These are phyloP conservation scores for Rhizophora apiculata DNA, from an alignment of 345 rosid species.

Conservation along the genomic window DNA sequence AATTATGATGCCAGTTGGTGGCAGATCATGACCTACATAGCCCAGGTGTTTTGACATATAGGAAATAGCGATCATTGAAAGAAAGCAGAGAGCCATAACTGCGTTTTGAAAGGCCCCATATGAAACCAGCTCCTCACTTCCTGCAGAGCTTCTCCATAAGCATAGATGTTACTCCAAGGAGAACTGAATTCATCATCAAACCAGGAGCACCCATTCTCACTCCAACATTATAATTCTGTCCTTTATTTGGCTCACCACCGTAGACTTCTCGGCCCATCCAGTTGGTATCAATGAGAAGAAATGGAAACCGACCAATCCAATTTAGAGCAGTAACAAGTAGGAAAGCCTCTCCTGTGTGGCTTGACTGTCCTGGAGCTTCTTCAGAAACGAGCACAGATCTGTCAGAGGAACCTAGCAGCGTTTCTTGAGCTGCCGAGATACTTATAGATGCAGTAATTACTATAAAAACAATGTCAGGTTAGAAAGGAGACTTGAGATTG, in stretches of 20 bases:
- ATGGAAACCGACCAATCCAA: conserved; percentile 96
- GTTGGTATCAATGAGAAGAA: conserved; percentile 88
- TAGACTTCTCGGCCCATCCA: conserved; percentile 98
- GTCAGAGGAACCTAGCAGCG: conserved; percentile 42
- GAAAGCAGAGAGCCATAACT: conserved; percentile 83
- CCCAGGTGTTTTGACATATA: conserved; percentile 54
- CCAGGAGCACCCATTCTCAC: conserved; percentile 91
- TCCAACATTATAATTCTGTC: conserved; percentile 57
- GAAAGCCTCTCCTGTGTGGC: conserved; percentile 70
- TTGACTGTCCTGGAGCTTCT: conserved; percentile 46
- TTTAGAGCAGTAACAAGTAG: conserved; percentile 74
- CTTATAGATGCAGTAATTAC: conserved; percentile 63
- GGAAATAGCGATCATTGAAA: conserved; percentile 62
- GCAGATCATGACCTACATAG: conserved; percentile 55
- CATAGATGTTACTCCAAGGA: conserved; percentile 88
- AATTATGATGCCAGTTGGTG: conserved; percentile 66
- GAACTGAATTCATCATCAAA: conserved; percentile 84
- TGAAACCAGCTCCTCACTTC: conserved; percentile 93
- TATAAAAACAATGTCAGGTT: conserved; percentile 64
- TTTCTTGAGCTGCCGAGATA: conserved; percentile 62
- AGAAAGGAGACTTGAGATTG: conserved; percentile 93
- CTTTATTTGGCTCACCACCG: conserved; percentile 79
- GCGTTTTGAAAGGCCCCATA: conserved; percentile 84
- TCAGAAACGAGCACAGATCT: conserved; percentile 30
- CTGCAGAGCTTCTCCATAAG: conserved; percentile 92